phyloP scores from a whole-genome alignment of 768 basidiomycete genomes.

The Mycena vitilis region DNA sequence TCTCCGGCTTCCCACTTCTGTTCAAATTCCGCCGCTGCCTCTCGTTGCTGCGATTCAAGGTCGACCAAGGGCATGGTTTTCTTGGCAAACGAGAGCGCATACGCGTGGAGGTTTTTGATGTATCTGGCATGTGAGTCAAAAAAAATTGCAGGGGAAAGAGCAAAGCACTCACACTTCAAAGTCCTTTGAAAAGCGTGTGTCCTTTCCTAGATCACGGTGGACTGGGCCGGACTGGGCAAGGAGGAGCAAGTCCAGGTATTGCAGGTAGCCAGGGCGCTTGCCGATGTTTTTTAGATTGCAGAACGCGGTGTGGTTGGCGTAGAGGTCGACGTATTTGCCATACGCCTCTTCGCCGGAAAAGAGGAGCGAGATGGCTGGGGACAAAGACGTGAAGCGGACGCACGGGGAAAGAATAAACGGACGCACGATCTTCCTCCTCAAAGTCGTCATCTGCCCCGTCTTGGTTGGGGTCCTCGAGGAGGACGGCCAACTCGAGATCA shows the following conservation, averaged over 20 bases:
- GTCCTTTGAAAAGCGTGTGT: slow-evolving; percentile 76
- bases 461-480: slow-evolving; percentile 82
- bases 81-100: slow-evolving; percentile 88
- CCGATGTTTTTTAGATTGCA: slow-evolving; percentile 89
- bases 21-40: slow-evolving; percentile 77
- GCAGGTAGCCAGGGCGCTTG: slow-evolving; percentile 89
- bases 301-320: slow-evolving; percentile 88
- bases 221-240: slow-evolving; percentile 68
- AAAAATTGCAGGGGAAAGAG: slow-evolving; percentile 17
- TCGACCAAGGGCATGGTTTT: slow-evolving; percentile 88
- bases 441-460: slow-evolving; percentile 77
- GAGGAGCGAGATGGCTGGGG: slow-evolving; percentile 79
- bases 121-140: slow-evolving; percentile 63
- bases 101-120: slow-evolving; percentile 82
- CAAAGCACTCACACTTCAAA: slow-evolving; percentile 74
- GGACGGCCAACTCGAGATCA: slow-evolving; percentile 83
- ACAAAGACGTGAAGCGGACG: slow-evolving; percentile 18
- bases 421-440: slow-evolving; percentile 91
- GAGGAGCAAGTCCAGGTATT: slow-evolving; percentile 91
- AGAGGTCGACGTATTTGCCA: slow-evolving; percentile 94
- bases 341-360: slow-evolving; percentile 98
- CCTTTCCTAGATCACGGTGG: slow-evolving; percentile 77
- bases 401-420: slow-evolving; percentile 14
- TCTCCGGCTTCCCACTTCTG: slow-evolving; percentile 83
- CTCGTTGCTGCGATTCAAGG: slow-evolving; percentile 72